Conservation (phyloP, 306 rosid genomes). For the Erythrophleum fordii region DNA sequence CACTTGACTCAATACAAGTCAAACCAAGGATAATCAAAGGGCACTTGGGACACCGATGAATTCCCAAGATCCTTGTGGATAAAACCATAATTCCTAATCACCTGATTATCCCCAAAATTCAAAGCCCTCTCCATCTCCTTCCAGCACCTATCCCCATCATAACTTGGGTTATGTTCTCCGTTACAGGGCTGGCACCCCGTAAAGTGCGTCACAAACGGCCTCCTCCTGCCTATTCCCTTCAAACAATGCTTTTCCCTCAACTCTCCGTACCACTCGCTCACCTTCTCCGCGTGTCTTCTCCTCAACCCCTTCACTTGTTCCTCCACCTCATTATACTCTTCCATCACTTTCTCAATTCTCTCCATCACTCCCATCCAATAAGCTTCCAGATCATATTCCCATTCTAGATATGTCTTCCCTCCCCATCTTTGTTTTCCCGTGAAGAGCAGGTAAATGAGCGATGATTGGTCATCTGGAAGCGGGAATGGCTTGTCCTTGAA, state of each 20-base stretch:
- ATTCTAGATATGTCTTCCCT: constrained; percentile 43
- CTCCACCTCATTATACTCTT: constrained; percentile 40
- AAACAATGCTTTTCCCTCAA: constrained; percentile 21
- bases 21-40: constrained; percentile 37
- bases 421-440: constrained; percentile 37
- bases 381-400: constrained; percentile 38
- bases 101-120: constrained; percentile 62
- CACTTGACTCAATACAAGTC: background rate
- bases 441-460: constrained; percentile 40
- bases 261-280: constrained; percentile 29
- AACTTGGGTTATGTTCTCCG: constrained; percentile 49
- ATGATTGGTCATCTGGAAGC: constrained; percentile 48
- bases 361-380: constrained; percentile 44
- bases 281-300: constrained; percentile 55
- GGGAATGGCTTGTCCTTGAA: constrained; percentile 49
- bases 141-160: constrained; percentile 50
- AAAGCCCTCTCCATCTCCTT: constrained; percentile 47
- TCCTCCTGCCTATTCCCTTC: constrained; percentile 22
- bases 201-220: constrained; percentile 58
- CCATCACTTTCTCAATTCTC: constrained; percentile 16
- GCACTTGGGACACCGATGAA: constrained; percentile 19
- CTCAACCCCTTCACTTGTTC: background rate
- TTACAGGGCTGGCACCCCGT: constrained; percentile 67
- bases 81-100: constrained; percentile 50
- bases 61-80: constrained; percentile 30